A percentile compares a stretch with the other conserved stretches of the same genome.
Conservation (phyloP, 1,284 basidiomycete genomes). For the Moniliophthora roreri region DNA sequence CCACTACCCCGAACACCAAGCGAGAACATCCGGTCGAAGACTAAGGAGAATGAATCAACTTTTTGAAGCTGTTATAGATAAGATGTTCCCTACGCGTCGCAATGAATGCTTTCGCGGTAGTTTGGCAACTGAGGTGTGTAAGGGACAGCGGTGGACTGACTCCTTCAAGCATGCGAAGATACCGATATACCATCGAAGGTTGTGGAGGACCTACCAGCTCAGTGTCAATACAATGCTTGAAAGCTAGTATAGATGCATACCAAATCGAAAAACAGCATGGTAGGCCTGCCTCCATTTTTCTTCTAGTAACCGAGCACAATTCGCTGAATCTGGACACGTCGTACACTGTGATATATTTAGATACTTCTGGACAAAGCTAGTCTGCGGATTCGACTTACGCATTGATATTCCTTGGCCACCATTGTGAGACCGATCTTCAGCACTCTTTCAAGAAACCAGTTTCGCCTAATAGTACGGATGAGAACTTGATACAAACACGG, state of each 20-base stretch:
- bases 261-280: constrained; percentile 84
- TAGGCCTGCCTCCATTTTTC: constrained; percentile 94
- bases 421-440: constrained; percentile 87
- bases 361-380: constrained; percentile 1
- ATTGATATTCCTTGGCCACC: constrained; percentile 89
- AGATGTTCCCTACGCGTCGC: constrained; percentile 62
- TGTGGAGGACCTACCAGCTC: constrained; percentile 65
- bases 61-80: constrained; percentile 1
- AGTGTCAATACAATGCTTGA: constrained; percentile 17
- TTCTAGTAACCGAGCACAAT: constrained; percentile 85
- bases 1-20: constrained; percentile 74
- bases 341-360: constrained; percentile 51
- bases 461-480: constrained; percentile 39
- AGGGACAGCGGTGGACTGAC: constrained; percentile 78
- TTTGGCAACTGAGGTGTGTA: constrained; percentile 85
- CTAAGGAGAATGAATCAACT: constrained; percentile 35
- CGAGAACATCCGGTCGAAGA: constrained; percentile 92
- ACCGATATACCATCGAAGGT: constrained; percentile 88
- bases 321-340: constrained; percentile 79
- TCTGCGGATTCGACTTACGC: constrained; percentile 46
- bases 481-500: neutral
- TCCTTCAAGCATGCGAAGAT: constrained; percentile 79
- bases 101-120: constrained; percentile 82
- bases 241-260: constrained; percentile 33
- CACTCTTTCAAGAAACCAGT: constrained; percentile 92